These are phyloP conservation scores for Limnanthes douglasii DNA, from an alignment of 345 rosid genomes.

Conservation along the genomic window DNA sequence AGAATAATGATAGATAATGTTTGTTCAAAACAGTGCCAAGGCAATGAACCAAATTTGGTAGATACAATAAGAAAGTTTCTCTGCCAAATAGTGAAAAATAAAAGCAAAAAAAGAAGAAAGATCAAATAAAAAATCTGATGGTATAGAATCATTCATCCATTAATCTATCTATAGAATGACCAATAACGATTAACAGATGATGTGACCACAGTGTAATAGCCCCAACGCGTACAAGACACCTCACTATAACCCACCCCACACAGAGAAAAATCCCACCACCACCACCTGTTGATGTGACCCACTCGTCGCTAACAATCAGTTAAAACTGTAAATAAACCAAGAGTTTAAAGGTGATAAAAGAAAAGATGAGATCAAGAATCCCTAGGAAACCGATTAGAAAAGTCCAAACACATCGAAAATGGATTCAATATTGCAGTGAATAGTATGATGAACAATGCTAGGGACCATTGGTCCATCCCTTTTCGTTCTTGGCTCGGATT, in stretches of 20 bases:
- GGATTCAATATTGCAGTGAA: conserved; percentile 12
- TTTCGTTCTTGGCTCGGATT: conserved; percentile 21
- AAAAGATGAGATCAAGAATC: conserved; percentile 9
- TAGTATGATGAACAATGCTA: conserved; percentile 16
- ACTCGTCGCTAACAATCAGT: conserved; percentile 71
- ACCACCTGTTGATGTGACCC: conserved; percentile 99
- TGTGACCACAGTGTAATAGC: conserved; percentile 35
- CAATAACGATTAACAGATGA: conserved; percentile 14
- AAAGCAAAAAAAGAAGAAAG: background rate
- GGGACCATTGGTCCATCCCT: conserved; percentile 17
- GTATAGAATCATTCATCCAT: conserved; percentile 8
- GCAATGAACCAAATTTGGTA: conserved; percentile 3
- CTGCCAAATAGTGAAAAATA: background rate
- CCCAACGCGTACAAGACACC: conserved; percentile 38
- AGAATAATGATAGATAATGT: no score
- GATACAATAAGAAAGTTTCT: conserved; percentile 6
- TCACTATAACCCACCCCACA: conserved; percentile 18
- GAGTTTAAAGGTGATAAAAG: conserved; percentile 7
- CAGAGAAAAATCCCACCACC: background rate
- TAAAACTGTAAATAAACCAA: conserved; percentile 28
- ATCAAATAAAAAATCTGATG: background rate
- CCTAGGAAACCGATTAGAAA: conserved; percentile 5
- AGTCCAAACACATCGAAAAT: conserved; percentile 7
- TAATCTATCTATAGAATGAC: conserved; percentile 5
- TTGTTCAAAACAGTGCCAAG: conserved; percentile 4